phyloP scores from a whole-genome alignment of 257 asterid genomes.

The Plectranthus barbatus region DNA sequence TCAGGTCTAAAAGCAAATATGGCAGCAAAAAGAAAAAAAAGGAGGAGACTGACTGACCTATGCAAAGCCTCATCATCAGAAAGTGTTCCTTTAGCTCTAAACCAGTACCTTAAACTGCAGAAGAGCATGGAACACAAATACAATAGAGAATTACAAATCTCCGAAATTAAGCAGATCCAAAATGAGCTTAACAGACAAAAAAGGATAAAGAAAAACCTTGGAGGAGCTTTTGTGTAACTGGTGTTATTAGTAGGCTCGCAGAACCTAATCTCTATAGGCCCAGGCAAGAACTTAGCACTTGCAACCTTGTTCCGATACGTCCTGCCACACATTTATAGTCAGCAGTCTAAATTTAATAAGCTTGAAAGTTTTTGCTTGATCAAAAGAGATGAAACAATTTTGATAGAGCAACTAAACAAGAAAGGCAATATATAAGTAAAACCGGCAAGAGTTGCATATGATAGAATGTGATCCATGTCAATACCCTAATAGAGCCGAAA shows the following conservation, averaged over 20 bases:
- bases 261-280: slow-evolving; percentile 92
- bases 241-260: slow-evolving; percentile 66
- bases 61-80: slow-evolving; percentile 93
- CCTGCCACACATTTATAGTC: slow-evolving; percentile 38
- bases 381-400: slow-evolving; percentile 2
- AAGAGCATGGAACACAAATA: slow-evolving; percentile 16
- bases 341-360: background rate
- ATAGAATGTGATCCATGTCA: slow-evolving; percentile 5
- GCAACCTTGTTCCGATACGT: slow-evolving; percentile 86
- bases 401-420: slow-evolving; percentile 1
- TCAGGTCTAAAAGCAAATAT: background rate
- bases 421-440: background rate
- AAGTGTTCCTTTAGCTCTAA: slow-evolving; percentile 84
- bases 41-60: slow-evolving; percentile 49
- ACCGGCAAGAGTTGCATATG: background rate
- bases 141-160: slow-evolving; percentile 1
- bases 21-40: background rate
- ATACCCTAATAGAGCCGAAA: too few relatives aligned
- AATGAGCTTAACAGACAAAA: slow-evolving; percentile 13
- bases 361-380: background rate
- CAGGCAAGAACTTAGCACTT: slow-evolving; percentile 48
- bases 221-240: slow-evolving; percentile 67
- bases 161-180: background rate
- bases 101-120: slow-evolving; percentile 89
- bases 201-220: slow-evolving; percentile 56